These are phyloP conservation scores for Vinca major DNA, from an alignment of 305 asterid genomes.

Conservation along the genomic window DNA sequence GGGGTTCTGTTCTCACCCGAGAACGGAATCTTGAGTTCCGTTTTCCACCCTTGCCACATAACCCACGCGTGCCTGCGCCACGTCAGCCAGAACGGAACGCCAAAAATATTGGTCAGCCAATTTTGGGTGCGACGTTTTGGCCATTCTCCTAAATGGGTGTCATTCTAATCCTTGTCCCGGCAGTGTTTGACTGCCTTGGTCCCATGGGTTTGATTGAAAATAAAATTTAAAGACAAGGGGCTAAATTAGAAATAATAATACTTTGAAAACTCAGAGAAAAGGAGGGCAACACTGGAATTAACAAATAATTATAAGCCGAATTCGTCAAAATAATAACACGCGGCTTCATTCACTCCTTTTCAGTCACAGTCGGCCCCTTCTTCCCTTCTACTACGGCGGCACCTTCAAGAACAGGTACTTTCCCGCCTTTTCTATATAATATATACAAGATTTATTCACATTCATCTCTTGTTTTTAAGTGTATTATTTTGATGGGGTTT, in stretches of 20 bases:
- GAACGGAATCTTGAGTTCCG: too few species aligned
- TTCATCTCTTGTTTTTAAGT: neutral
- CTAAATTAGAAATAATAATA: neutral
- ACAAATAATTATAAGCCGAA: neutral
- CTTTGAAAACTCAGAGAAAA: neutral
- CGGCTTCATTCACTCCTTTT: neutral
- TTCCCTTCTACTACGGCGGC: neutral
- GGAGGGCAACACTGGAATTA: neutral
- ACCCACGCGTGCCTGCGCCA: too few species aligned
- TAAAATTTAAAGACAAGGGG: neutral
- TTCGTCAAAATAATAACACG: neutral
- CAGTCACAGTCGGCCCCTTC: neutral
- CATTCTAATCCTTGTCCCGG: too few species aligned
- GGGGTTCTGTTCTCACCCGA: too few species aligned
- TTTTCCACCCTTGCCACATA: too few species aligned
- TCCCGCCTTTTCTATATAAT: neutral
- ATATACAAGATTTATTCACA: neutral
- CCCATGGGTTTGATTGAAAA: too few species aligned
- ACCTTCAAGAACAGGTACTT: neutral
- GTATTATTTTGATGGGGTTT: neutral
- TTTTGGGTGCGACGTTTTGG: too few species aligned
- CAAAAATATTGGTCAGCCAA: too few species aligned
- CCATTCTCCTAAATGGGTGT: too few species aligned
- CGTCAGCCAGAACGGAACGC: too few species aligned
- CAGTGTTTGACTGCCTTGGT: too few species aligned